phyloP scores from a whole-genome alignment of 192 early-diverging fungal genomes.

The Backusella luteola region DNA sequence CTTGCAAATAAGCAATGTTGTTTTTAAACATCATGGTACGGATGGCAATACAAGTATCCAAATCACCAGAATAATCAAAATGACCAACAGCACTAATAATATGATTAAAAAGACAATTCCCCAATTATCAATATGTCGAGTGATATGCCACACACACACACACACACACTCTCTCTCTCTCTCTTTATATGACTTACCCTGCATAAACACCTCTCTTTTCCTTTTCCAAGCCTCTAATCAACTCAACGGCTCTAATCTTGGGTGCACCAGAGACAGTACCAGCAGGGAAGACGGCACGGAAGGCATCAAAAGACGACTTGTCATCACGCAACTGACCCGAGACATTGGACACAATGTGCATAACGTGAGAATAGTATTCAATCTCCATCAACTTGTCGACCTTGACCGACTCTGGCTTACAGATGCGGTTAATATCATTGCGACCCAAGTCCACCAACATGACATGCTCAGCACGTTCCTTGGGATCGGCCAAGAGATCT shows the following conservation, averaged over 20 bases:
- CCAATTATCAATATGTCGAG: neutral
- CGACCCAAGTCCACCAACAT: constrained; percentile 99
- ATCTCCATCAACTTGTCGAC: constrained; percentile 98
- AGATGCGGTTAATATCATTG: constrained; percentile 98
- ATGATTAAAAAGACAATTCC: neutral
- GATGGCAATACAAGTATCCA: constrained; percentile 98
- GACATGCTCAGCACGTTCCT: constrained; percentile 97
- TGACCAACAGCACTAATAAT: constrained; percentile 75
- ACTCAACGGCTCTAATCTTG: constrained; percentile 95
- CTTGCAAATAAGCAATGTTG: constrained; percentile 91
- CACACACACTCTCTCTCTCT: neutral
- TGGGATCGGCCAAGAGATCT: constrained; percentile 88
- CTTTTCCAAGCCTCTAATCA: constrained; percentile 87
- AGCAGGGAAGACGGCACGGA: constrained; percentile 97
- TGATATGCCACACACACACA: neutral
- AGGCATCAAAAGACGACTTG: constrained; percentile 92
- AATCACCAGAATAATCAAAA: constrained; percentile 88
- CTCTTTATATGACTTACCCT: constrained; percentile 38
- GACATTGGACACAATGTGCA: constrained; percentile 99
- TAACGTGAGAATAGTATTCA: constrained; percentile 96
- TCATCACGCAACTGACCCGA: constrained; percentile 85
- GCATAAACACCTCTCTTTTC: constrained; percentile 93
- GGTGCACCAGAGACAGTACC: constrained; percentile 98
- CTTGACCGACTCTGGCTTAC: constrained; percentile 86
- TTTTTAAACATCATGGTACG: constrained; percentile 99